A percentile compares a stretch with the other conserved stretches of the same genome.
These are phyloP conservation scores for Fusarium equiseti DNA, from an alignment of 2,329 filamentous ascomycete genomes.

Conservation along the genomic window DNA sequence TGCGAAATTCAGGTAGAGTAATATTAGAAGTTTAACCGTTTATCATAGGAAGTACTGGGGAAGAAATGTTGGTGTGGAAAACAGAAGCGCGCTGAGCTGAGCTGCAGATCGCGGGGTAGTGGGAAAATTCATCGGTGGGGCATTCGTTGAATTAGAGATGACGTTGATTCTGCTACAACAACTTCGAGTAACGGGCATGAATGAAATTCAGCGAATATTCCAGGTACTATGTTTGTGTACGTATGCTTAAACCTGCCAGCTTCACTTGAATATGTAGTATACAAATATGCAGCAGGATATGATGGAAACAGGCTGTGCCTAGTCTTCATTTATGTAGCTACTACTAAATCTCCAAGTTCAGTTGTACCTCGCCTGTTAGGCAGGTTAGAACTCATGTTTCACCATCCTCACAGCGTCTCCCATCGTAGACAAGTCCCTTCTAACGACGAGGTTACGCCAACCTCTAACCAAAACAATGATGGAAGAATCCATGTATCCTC, in stretches of 20 bases:
- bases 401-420: neutral
- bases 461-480: neutral
- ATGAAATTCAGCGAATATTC: neutral
- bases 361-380: neutral
- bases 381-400: neutral
- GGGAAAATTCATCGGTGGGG: slow-evolving; percentile 33
- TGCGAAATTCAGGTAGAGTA: neutral
- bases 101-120: slow-evolving; percentile 30
- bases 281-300: neutral
- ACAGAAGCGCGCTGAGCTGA: slow-evolving; percentile 12
- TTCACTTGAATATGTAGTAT: neutral
- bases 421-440: neutral
- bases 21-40: neutral
- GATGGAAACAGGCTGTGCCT: slow-evolving; percentile 14
- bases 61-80: neutral
- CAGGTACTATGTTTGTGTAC: neutral
- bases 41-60: neutral
- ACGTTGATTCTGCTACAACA: slow-evolving; percentile 4
- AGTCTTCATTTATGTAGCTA: slow-evolving; percentile 17
- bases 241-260: neutral
- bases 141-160: slow-evolving; percentile 11
- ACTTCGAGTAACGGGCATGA: neutral
- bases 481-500: slow-evolving; percentile 4
- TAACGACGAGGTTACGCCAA: neutral
- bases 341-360: slow-evolving; percentile 4